Evolutionary conservation across 371 early-diverging fungal genomes (phyloP), one percentile per base, ranked within the genome.

Genomic region (Fennellomyces sp.): DNA sequence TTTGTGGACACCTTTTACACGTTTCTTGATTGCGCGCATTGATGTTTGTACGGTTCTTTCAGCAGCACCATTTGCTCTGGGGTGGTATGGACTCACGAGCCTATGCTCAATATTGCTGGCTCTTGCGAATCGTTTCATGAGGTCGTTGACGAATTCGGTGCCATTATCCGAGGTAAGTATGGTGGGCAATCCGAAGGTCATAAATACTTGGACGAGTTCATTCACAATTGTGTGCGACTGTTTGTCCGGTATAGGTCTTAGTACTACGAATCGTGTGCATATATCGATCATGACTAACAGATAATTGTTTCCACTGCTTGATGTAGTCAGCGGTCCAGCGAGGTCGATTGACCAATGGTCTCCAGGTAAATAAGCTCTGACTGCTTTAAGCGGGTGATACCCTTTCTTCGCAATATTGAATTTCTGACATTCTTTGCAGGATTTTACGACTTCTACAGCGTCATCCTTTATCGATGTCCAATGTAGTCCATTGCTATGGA

Each of bases 331-430:
- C 3, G 65, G 63, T 6, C 65, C 65, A 54, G 74, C 65, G 6
- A 68, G 33, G 35, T 74, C 74, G 0, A 69, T 66, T 11, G 63
- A 59, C 56, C 64, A 58, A 27, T 66, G 64, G 39, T 67, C 60
- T 17, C 64, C 64, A n/a, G 67, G 70, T 3, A 47, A n/a, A 13
- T 27, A 35, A 23, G 68, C 58, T 35, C 28, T 3, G 10, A 73
- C 62, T 0, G 67, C 26, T 50, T 35, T 42, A 13, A 66, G 19
- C 15, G 69, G 66, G 51, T 68, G 59, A 30, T 58, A 73, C 0
- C 64, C 57, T 19, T 36, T 28, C 41, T 52, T 45, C 23, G 36
- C 28, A 1, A 56, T 48, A 36, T 61, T 65, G 29, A 29, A 60
- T 25, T 50, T n/a, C 33, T 55, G 59, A 47, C 69, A 73, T 38